A percentile compares a stretch with the other conserved stretches of the same genome.
phyloP scores from a whole-genome alignment of 2,329 filamentous ascomycete species.

The Arachnomyces sp. region DNA sequence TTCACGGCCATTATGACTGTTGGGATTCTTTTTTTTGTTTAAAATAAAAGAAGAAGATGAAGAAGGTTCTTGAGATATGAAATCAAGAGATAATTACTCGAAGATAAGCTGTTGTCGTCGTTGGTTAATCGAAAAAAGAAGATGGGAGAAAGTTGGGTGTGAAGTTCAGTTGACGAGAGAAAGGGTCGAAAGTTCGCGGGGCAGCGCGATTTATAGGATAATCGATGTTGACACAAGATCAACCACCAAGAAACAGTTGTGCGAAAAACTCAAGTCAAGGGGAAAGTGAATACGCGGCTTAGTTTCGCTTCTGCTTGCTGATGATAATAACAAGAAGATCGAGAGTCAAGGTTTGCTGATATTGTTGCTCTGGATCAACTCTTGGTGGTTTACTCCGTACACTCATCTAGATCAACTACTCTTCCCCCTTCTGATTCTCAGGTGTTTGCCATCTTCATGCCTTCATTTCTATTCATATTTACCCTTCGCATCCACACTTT shows the following conservation, averaged over 20 bases:
- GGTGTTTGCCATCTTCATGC: too few relatives aligned
- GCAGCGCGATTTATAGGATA: constrained; percentile 37
- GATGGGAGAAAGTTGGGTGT: constrained; percentile 19
- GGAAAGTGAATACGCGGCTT: constrained; percentile 2
- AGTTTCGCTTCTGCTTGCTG: not conserved
- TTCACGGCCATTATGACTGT: constrained; percentile 56
- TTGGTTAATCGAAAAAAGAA: constrained; percentile 10
- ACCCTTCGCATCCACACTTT: too few relatives aligned
- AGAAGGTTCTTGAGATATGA: constrained; percentile 11
- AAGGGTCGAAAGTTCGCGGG: constrained; percentile 31
- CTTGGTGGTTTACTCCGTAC: not conserved
- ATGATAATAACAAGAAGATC: too few relatives aligned
- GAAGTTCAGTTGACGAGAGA: constrained; percentile 29
- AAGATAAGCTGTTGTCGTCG: constrained; percentile 7
- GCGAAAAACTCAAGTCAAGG: constrained; percentile 3
- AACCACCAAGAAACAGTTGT: constrained; percentile 15
- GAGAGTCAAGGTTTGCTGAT: too few relatives aligned
- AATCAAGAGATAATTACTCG: constrained; percentile 5
- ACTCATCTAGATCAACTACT: not conserved
- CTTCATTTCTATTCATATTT: too few relatives aligned
- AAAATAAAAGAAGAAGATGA: constrained; percentile 12
- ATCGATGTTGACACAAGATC: constrained; percentile 37
- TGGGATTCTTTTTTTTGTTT: constrained; percentile 7
- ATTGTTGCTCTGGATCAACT: not conserved
- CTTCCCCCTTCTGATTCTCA: too few relatives aligned